Conservation (phyloP, 768 basidiomycete genomes). For the Tephrocybe sp. region DNA sequence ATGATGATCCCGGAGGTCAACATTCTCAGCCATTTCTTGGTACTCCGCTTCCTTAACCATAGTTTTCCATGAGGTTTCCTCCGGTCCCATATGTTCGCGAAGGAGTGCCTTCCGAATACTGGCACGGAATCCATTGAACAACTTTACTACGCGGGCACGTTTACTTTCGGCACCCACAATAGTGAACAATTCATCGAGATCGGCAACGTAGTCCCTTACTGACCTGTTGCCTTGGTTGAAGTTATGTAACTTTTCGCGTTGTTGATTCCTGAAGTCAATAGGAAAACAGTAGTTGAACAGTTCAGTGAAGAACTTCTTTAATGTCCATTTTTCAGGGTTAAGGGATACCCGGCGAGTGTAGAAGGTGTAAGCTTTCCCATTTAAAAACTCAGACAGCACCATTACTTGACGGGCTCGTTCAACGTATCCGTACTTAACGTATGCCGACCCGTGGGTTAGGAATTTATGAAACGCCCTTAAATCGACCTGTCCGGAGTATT, state of each 20-base stretch:
- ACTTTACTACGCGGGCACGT: constrained; percentile 14
- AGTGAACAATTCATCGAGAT: constrained; percentile 26
- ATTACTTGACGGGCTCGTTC: too few species aligned
- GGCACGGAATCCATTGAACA: constrained; percentile 29
- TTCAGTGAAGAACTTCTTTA: constrained; percentile 2
- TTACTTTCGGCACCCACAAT: constrained; percentile 21
- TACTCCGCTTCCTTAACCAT: constrained; percentile 23
- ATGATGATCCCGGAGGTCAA: background rate
- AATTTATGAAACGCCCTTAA: too few species aligned
- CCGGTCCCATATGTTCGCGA: constrained; percentile 23
- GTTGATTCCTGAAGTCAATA: constrained; percentile 22
- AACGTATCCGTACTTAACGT: too few species aligned
- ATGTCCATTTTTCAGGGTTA: background rate
- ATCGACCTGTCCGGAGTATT: too few species aligned
- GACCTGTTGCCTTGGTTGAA: constrained; percentile 22
- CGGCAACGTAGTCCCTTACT: constrained; percentile 28
- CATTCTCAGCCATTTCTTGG: constrained; percentile 23
- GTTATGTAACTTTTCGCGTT: constrained; percentile 20
- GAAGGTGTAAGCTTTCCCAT: background rate
- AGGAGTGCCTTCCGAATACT: constrained; percentile 29
- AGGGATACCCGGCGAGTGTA: background rate
- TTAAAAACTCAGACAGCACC: constrained; percentile 14
- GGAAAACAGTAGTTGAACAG: constrained; percentile 7
- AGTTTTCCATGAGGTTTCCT: constrained; percentile 21
- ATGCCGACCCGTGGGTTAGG: too few species aligned